Base-by-base conservation (phyloP, 164 flowering plant genomes). In the Euptelea pleiosperma region DNA sequence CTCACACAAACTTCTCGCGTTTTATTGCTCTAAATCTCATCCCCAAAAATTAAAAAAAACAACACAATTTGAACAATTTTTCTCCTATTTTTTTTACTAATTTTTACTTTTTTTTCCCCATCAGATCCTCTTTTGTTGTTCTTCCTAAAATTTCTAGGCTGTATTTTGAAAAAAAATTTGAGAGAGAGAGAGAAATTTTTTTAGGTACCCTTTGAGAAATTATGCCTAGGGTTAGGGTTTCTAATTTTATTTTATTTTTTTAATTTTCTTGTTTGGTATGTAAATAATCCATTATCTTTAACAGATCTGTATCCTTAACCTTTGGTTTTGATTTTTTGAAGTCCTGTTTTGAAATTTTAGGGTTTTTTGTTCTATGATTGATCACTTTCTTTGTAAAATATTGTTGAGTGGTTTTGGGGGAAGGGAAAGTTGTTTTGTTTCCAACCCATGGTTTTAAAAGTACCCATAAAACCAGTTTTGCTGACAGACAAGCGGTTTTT, bases 391-490 rank as follows among this genome's bases (percentile, higher is more conserved):
- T 29, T 10, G 4, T 12, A 5, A 5, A 29, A 10, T 1, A 49
- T 2, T 28, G 10, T 4, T n/a, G 15, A 3, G 18, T 14, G 16
- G 6, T 28, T n/a, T 50, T 39, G 44, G 11, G 24, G 6, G 5
- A 16, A 6, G 18, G 40, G 18, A 44, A 57, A 15, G 53, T 35
- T 47, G 43, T 40, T 58, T 58, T 58, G 37, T 34, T 58, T 31
- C 26, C 22, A 16, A 46, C 12, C 39, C 33, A 33, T 52, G 29
- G 56, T 52, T 31, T 35, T 12, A 6, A 22, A 22, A 43, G 42
- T 58, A 29, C 57, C 54, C 62, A 58, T 44, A 58, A 35, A 58
- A n/a, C 53, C 33, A 44, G 30, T 44, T 54, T 52, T 35, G 51
- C 12, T 43, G n/a, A 6, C 3, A 59, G 33, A 24, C n/a, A 4